Conservation (phyloP, 352 stramenopile genomes). For the Peronospora destructor region DNA sequence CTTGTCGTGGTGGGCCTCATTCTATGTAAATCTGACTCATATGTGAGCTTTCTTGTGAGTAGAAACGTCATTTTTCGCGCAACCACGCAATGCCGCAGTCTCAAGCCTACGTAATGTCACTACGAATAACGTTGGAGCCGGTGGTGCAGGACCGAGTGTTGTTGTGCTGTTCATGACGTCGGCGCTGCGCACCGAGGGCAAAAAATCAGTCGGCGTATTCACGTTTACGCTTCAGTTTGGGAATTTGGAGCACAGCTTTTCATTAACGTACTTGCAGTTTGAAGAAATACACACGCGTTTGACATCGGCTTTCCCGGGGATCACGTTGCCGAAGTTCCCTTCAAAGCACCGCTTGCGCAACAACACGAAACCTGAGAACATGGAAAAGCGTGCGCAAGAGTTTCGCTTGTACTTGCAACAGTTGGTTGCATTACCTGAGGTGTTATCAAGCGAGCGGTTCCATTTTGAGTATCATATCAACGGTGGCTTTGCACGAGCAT, state of each 20-base stretch:
- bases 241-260: conserved; percentile 46
- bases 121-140: conserved; percentile 17
- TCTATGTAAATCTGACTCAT: conserved; percentile 6
- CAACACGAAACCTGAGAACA: conserved; percentile 77
- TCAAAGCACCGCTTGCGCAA: conserved; percentile 71
- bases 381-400: conserved; percentile 80
- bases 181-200: conserved; percentile 48
- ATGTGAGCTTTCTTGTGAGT: conserved; percentile 3
- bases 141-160: conserved; percentile 24
- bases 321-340: conserved; percentile 62
- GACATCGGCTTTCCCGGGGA: conserved; percentile 20
- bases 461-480: conserved; percentile 58
- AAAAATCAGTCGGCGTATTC: conserved; percentile 60
- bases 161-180: conserved; percentile 48
- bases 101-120: conserved; percentile 18
- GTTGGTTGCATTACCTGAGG: conserved; percentile 37
- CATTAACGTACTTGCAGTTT: conserved; percentile 63
- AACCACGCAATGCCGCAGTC: conserved; percentile 12
- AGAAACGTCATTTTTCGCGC: conserved; percentile 26
- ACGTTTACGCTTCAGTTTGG: conserved; percentile 54
- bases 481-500: conserved; percentile 31
- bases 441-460: conserved; percentile 58
- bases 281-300: conserved; percentile 62
- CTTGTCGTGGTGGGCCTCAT: background rate
- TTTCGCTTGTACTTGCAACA: conserved; percentile 70